A percentile compares a stretch with the other conserved stretches of the same genome.
phyloP scores from a whole-genome alignment of 768 basidiomycete genomes.

The Boletus sp. region DNA sequence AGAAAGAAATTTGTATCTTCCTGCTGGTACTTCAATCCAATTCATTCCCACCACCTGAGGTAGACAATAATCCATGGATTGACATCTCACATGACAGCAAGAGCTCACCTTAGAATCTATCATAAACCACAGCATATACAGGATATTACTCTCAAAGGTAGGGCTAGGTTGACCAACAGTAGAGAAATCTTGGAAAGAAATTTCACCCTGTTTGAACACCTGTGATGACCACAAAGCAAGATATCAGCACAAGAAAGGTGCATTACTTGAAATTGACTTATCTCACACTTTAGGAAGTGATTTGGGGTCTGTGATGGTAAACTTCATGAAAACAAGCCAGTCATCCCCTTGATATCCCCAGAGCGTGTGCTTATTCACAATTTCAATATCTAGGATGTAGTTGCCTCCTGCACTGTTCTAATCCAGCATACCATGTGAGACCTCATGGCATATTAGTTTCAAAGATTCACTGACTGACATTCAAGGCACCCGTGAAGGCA shows the following conservation, averaged over 20 bases:
- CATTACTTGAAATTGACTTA: slow-evolving; percentile 47
- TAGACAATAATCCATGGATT: neutral
- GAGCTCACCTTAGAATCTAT: slow-evolving; percentile 82
- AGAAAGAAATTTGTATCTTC: slow-evolving; percentile 70
- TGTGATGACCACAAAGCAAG: slow-evolving; percentile 38
- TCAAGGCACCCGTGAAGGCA: slow-evolving; percentile 66
- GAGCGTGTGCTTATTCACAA: slow-evolving; percentile 66
- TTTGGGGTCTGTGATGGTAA: slow-evolving; percentile 72
- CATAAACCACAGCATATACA: slow-evolving; percentile 92
- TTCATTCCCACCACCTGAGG: slow-evolving; percentile 94
- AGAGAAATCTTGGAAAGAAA: slow-evolving; percentile 62
- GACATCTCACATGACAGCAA: neutral
- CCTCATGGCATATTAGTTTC: neutral
- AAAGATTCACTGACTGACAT: slow-evolving; percentile 49
- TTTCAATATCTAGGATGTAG: slow-evolving; percentile 52
- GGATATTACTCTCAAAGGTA: slow-evolving; percentile 95
- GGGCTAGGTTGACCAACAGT: slow-evolving; percentile 43
- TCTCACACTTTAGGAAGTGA: slow-evolving; percentile 88
- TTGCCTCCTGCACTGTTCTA: slow-evolving; percentile 31
- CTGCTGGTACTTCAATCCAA: slow-evolving; percentile 92
- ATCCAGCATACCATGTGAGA: slow-evolving; percentile 1
- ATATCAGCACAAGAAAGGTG: slow-evolving; percentile 11
- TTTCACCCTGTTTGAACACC: slow-evolving; percentile 73
- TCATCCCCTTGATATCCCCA: slow-evolving; percentile 91
- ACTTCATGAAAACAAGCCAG: slow-evolving; percentile 76